Evolutionary conservation across 192 early-diverging fungal species (phyloP).

Genomic region (Jimgerdemannia lactiflua): DNA sequence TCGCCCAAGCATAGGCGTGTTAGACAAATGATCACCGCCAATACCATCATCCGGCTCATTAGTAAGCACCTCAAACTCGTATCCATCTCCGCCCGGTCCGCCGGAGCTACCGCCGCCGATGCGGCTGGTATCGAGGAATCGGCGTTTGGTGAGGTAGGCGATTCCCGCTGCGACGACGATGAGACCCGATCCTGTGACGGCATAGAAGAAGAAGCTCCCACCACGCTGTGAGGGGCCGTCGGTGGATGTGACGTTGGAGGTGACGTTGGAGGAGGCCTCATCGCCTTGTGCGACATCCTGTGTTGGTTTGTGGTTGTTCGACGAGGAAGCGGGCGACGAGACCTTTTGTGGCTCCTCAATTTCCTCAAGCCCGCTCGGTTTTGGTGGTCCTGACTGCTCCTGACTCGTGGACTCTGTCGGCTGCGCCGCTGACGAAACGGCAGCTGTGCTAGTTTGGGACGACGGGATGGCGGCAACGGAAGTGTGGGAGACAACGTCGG

Average conservation of each 20-base stretch:
- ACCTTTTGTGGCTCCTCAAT: not conserved
- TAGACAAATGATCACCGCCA: not conserved
- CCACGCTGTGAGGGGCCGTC: not conserved
- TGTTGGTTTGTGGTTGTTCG: not conserved
- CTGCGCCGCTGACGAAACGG: no score
- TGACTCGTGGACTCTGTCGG: no score
- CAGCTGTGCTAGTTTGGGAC: no score
- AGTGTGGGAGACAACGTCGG: not conserved
- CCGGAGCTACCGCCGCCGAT: not conserved
- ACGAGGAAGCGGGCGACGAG: not conserved
- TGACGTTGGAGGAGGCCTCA: not conserved
- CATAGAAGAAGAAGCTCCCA: not conserved
- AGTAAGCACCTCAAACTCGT: constrained; percentile 2
- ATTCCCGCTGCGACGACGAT: not conserved
- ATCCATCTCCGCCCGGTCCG: not conserved
- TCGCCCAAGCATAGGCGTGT: not conserved
- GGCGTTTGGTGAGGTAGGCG: not conserved
- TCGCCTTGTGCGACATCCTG: no score
- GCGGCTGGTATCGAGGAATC: not conserved
- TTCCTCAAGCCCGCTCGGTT: not conserved
- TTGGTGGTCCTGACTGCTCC: not conserved
- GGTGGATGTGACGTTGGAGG: not conserved
- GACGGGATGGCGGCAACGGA: no score
- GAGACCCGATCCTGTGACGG: not conserved
- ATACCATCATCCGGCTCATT: not conserved